Conservation (phyloP, 805 yeast species). For the Ogataea nitratoaversa region DNA sequence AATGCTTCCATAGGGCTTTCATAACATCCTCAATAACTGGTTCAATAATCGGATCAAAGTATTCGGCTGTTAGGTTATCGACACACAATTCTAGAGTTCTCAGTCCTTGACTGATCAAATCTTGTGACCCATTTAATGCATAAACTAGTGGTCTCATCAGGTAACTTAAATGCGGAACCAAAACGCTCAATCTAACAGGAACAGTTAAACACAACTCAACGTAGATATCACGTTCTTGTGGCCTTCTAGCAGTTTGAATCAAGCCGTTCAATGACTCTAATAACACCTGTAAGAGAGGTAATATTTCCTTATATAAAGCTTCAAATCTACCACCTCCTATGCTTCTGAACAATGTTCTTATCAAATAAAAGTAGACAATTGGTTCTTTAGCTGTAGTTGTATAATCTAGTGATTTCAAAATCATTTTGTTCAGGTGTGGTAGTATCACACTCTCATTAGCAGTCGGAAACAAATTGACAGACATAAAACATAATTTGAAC, state of each 20-base stretch:
- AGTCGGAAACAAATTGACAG: constrained; percentile 85
- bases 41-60: constrained; percentile 94
- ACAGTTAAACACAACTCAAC: constrained; percentile 94
- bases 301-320: constrained; percentile 82
- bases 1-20: constrained; percentile 87
- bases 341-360: constrained; percentile 85
- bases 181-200: constrained; percentile 88
- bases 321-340: constrained; percentile 98
- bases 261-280: constrained; percentile 81
- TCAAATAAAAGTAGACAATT: constrained; percentile 78
- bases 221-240: constrained; percentile 89
- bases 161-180: constrained; percentile 88
- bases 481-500: constrained; percentile 92
- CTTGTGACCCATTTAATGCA: constrained; percentile 87
- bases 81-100: constrained; percentile 94
- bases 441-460: constrained; percentile 83
- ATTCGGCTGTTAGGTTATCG: constrained; percentile 92
- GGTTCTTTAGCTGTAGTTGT: constrained; percentile 91
- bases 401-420: constrained; percentile 70
- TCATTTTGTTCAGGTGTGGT: constrained; percentile 82
- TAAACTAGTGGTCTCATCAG: constrained; percentile 87
- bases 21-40: constrained; percentile 94
- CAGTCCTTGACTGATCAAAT: constrained; percentile 88
- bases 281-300: constrained; percentile 84
- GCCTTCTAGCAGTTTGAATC: constrained; percentile 76